phyloP scores from a whole-genome alignment of 108 stramenopile genomes.

The Cyclotella choctawhatcheeana region DNA sequence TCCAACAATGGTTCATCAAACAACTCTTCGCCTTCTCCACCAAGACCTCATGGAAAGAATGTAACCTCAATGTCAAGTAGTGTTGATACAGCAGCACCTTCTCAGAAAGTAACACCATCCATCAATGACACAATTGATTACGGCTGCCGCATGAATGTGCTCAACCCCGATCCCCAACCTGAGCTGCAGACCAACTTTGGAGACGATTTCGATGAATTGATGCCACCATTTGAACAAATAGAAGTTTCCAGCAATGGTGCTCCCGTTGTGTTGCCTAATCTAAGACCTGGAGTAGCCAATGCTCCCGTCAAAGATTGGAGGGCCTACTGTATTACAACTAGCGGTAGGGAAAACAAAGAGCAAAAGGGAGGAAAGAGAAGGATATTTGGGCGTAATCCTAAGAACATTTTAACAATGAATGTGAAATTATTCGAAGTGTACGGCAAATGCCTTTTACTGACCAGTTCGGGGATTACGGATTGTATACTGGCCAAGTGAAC shows the following conservation, averaged over 20 bases:
- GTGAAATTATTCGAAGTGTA: constrained; percentile 19
- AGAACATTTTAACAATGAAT: constrained; percentile 5
- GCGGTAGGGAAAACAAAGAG: constrained; percentile 2
- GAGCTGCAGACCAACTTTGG: constrained; percentile 7
- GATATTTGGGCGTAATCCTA: constrained; percentile 1
- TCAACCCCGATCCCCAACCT: constrained; percentile 11
- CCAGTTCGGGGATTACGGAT: constrained; percentile 28
- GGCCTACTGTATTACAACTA: constrained; percentile 7
- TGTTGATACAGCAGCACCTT: background rate
- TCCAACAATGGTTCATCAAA: constrained; percentile 5
- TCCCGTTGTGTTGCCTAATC: background rate
- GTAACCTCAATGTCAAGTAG: background rate
- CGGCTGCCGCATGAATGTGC: constrained; percentile 9
- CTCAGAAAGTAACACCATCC: background rate
- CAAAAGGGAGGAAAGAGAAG: background rate
- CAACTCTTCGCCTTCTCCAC: constrained; percentile 4
- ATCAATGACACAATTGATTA: background rate
- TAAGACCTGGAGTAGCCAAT: background rate
- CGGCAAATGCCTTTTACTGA: constrained; percentile 38
- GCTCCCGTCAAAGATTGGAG: constrained; percentile 8
- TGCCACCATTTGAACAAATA: constrained; percentile 11
- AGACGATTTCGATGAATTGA: constrained; percentile 4
- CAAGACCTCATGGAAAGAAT: constrained; percentile 7
- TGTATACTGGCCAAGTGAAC: constrained; percentile 25
- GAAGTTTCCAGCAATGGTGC: background rate